Base-by-base conservation (phyloP, 2,329 filamentous ascomycete genomes). In the Pyrenophora seminiperda region DNA sequence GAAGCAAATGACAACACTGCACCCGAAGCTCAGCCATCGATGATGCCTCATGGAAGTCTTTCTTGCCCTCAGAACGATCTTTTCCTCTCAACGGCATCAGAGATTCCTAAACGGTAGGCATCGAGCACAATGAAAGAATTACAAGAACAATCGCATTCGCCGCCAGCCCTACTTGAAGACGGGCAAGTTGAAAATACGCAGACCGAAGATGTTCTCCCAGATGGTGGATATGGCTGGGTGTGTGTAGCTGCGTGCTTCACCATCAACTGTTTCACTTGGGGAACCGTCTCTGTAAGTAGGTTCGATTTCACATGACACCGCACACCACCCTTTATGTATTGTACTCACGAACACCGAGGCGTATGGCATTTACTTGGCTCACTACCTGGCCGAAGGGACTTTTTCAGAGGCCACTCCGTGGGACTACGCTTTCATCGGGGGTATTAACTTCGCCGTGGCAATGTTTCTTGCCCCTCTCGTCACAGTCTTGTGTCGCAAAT, bases 291-390 rank as follows among this genome's bases (percentile, higher is more conserved):
- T 3, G 60, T 61, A 50, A 41, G 33, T 24, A 10, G 24, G 10
- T 10, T 13, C 10, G 13, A 27, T 11, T 7, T 7, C 10, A 2
- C 24, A 27, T 11, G 13, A 27, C 10, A 27, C 2, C 2, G 10
- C 24, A 27, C 9, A 27, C 4, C 20, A 22, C 10, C 9, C 10
- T 9, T 27, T 3, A 27, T 3, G 10, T 13, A 27, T 9, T 11
- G 13, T 27, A 3, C 7, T 41, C 3, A 41, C 29, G 24, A 14
- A 2, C 1, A 5, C 24, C 3, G 29, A 57, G 59, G 58, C 59
- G 15, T 79, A 75, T 48, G 75, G 75, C 30, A 71, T 79, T 11
- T 78, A 77, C 47, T 68, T 79, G 0, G 68, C 72, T 5, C 70
- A 76, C 42, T 79, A 76, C 48, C 63, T 77, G 11, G 50, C 62